Base-by-base conservation (phyloP, 1,284 basidiomycete species). In the Cutaneotrichosporon cavernicola region DNA sequence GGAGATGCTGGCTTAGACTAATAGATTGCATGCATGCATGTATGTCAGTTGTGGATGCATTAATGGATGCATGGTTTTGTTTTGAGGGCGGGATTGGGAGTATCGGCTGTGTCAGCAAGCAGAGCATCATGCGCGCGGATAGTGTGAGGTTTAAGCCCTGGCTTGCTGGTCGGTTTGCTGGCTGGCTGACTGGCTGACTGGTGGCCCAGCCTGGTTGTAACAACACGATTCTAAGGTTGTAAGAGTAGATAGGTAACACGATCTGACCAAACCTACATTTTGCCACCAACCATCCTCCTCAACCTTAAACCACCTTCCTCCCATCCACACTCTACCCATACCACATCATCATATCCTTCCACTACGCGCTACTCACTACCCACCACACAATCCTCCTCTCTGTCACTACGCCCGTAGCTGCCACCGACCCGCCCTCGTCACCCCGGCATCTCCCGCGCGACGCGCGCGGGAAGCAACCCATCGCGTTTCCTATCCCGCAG, bases 1-100 rank as follows among this genome's bases (percentile, higher is more conserved):
- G 30, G 51, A 53, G 51, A 34, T 53, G 51, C 51, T 53, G 26
- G 51, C 51, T 4, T 53, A 53, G 51, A 53, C 51, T 32, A 31
- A 32, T 53, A 53, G 31, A 32, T 34, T 34, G 31, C 31, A 53
- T 53, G 51, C 31, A 53, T 53, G 51, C 30, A 53, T 31, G 49
- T 16, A 13, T 40, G 43, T 26, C 26, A 16, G 43, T 7, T n/a
- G 43, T 18, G 43, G 43, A 46, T 46, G 43, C 43, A 18, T 46
- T 18, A 46, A 36, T 36, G 43, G 43, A 18, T 7, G 43, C 2
- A 46, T 30, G 49, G 8, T 9, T 11, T n/a, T 5, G 26, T n/a
- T 11, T n/a, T 7, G 47, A 50, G 47, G 21, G 6, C 16, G 7
- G 50, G n/a, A 5, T 10, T 38, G 16, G 46, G 9, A 16, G 49